These are phyloP conservation scores for Barbatosphaeria neglecta DNA, from an alignment of 495 filamentous ascomycete species.

Conservation along the genomic window DNA sequence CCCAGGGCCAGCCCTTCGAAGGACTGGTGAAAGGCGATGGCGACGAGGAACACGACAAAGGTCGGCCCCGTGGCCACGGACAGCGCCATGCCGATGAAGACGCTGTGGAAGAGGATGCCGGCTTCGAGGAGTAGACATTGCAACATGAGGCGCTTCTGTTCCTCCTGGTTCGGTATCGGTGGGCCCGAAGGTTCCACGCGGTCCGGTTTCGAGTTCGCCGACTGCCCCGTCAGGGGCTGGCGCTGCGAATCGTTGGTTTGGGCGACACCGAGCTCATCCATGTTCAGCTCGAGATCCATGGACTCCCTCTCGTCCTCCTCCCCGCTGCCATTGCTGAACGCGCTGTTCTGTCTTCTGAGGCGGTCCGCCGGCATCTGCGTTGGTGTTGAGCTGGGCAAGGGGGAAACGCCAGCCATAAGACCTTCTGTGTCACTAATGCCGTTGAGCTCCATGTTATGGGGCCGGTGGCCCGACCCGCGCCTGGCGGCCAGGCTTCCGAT, in stretches of 20 bases:
- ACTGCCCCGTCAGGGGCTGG: slow-evolving; percentile 8
- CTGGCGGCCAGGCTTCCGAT: slow-evolving; percentile 10
- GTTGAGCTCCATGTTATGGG: slow-evolving; percentile 27
- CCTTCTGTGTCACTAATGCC: slow-evolving; percentile 33
- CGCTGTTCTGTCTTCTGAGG: not conserved
- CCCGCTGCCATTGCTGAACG: slow-evolving; percentile 9
- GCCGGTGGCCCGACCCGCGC: slow-evolving; percentile 15
- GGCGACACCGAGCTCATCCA: slow-evolving; percentile 38
- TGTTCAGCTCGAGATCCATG: slow-evolving; percentile 37
- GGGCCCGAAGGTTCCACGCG: slow-evolving; percentile 9
- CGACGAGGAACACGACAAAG: slow-evolving; percentile 69
- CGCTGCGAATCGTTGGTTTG: slow-evolving; percentile 11
- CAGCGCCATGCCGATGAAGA: slow-evolving; percentile 84
- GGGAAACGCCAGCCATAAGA: slow-evolving; percentile 36
- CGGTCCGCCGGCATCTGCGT: slow-evolving; percentile 4
- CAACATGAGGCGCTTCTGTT: slow-evolving; percentile 51
- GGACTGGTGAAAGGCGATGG: slow-evolving; percentile 70
- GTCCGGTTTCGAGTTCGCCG: slow-evolving; percentile 7
- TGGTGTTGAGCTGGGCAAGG: slow-evolving; percentile 31
- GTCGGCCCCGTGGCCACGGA: slow-evolving; percentile 69
- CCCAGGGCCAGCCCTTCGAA: slow-evolving; percentile 69
- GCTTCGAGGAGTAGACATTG: slow-evolving; percentile 75
- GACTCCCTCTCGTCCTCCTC: slow-evolving; percentile 22
- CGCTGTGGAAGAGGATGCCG: slow-evolving; percentile 75
- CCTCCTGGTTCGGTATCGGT: slow-evolving; percentile 22